Evolutionary conservation across 2,329 filamentous ascomycete genomes (phyloP), one percentile per base, ranked within the genome.

Genomic region (Biscogniauxia marginata): DNA sequence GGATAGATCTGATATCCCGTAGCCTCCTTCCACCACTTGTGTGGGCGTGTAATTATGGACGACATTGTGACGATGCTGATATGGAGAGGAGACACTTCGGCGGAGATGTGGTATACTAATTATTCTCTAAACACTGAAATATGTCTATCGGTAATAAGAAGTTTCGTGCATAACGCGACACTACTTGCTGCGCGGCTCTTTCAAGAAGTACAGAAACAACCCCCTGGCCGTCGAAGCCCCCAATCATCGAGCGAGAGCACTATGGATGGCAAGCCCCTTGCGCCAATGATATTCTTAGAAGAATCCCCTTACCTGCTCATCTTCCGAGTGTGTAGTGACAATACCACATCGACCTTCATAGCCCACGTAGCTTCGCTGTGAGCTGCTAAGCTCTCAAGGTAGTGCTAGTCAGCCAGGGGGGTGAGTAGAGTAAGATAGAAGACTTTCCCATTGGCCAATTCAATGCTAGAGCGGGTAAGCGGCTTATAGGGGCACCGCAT

Each of bases 1-100:
- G 83, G 83, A 57, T 85, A 85, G 50, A 85, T 77, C 67, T 84
- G 79, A 50, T 77, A 79, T 50, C 79, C 75, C 7, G 72, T 71
- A 0, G 75, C 75, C 21, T 75, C 73, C 59, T 79, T 79, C 77
- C 77, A 79, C 74, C 75, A 79, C 20, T 39, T 39, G 11, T 39
- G 6, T 39, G 30, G 9, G 30, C n/a, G 30, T 6, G 30, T 3
- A 39, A 16, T 39, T 16, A 16, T 16, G 3, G 30, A 39, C 30
- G 30, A n/a, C 30, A 39, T 39, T 39, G 30, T 16, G 2, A 16
- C n/a, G 13, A 39, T 16, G 3, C n/a, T 39, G 30, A 39, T 16
- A 39, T 3, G 13, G 30, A 16, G n/a, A 39, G 5, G 7, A 39
- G 4, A 39, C 9, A 2, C n/a, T n/a, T n/a, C 13, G 2, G 5